Evolutionary conservation across 345 rosid species (phyloP), one percentile per base, ranked within the genome.

Genomic region (Combretum micranthum): DNA sequence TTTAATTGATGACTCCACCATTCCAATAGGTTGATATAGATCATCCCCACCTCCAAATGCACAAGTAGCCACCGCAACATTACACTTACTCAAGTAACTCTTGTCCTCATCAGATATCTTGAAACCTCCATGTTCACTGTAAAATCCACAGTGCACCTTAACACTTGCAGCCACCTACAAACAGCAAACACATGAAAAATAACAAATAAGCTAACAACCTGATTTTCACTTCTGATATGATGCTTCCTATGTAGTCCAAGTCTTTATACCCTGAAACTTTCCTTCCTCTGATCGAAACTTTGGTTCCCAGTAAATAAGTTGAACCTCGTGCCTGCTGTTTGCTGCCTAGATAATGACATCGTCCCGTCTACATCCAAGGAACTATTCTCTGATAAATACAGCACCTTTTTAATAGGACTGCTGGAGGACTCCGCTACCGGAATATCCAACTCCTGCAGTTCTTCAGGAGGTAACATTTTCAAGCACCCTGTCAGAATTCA

Each of bases 1-100:
- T 67, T 61, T 66, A 68, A 70, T 67, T 6, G 98, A 83, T 52
- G 83, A 69, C 45, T 81, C 68, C 11, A 82, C 69, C 88, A 86
- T 86, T 69, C 93, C 96, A 68, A 92, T 92, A 57, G 98, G 98
- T 59, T 88, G 82, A 69, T 88, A 84, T 68, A 92, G 98, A 66
- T 84, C 80, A 77, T 92, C 98, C 47, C 98, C 98, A 62, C 98
- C 98, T 50, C 98, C 98, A 74, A 92, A 92, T 4, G 96, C 85
- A 81, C 95, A 92, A 26, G 96, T 92, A 59, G 96, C 84, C 53
- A 92, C 95, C 13, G 79, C 96, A 44, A 66, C 76, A 69, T 71
- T 57, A 69, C 95, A 86, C 47, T 57, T 75, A 64, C 61, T 42
- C 95, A 88, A 74, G 75, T 78, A 92, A 60, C 44, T 72, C 63